Evolutionary conservation across 257 asterid genomes (phyloP), one percentile per base, ranked within the genome.

Genomic region (Solanum sejunctum): DNA sequence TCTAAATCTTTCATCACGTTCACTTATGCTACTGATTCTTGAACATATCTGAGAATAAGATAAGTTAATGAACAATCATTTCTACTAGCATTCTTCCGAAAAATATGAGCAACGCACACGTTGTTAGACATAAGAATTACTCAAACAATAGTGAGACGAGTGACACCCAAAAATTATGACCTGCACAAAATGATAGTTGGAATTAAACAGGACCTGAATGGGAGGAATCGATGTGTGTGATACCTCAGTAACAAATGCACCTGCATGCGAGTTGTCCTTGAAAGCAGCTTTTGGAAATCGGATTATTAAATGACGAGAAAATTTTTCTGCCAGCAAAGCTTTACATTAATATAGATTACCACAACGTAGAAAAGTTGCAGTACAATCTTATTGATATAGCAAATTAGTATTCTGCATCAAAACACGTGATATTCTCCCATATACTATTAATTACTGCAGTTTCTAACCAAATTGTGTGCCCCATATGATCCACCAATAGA

Each of bases 241-340:
- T 92, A 96, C 99, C 99, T 96, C 99, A 54, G 93, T 92, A 81
- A 95, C 95, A 88, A 96, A 96, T 81, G 97, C 97, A 88, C 99
- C 99, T 86, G 84, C 94, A 88, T 96, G 98, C 86, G 90, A 90
- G 87, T 96, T 96, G 95, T 96, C 97, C 90, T 95, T 96, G 84
- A 96, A 96, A 67, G 99, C 99, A 84, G 91, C 87, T 88, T 89
- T 90, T 17, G 97, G 98, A 87, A 96, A 85, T 81, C 93, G 94
- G 89, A 95, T 91, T 86, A 96, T 91, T 83, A 96, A 85, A 89
- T 95, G 99, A 70, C 97, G 97, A 86, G 99, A 95, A 92, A 96
- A 93, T 86, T 96, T 96, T 60, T 91, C 99, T 96, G 97, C 82
- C 88, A 85, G 82, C 51, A 86, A 84, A 86, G 47, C 55, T 57